phyloP scores from a whole-genome alignment of 306 rosid species.

The Hippophae gyantsensis region DNA sequence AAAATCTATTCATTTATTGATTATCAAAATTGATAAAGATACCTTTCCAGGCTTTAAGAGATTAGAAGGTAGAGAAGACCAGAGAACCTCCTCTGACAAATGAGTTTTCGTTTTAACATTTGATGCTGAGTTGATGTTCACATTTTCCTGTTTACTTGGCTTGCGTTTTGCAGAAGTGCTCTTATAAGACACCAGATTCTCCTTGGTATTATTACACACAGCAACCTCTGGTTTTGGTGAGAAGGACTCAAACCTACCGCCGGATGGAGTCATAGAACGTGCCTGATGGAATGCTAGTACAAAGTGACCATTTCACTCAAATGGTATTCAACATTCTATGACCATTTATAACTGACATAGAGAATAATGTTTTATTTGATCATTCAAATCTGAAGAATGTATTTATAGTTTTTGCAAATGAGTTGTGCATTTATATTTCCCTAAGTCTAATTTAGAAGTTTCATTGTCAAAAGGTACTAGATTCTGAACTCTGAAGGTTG shows the following conservation, averaged over 20 bases:
- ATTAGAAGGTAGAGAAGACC: conserved; percentile 63
- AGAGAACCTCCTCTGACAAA: conserved; percentile 33
- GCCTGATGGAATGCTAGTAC: conserved; percentile 37
- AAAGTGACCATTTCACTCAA: conserved; percentile 16
- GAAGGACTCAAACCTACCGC: conserved; percentile 33
- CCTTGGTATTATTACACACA: conserved; percentile 30
- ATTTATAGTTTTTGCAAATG: not conserved
- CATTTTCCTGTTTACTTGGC: conserved; percentile 49
- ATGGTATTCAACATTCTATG: not conserved
- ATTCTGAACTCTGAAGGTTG: too few relatives aligned
- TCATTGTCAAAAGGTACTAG: too few relatives aligned
- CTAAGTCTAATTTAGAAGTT: too few relatives aligned
- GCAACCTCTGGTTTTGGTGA: conserved; percentile 38
- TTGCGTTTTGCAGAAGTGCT: conserved; percentile 30
- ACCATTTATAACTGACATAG: not conserved
- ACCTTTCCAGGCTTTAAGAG: conserved; percentile 77
- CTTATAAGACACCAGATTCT: conserved; percentile 28
- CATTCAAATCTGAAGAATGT: not conserved
- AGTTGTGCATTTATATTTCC: too few relatives aligned
- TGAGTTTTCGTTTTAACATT: conserved; percentile 33
- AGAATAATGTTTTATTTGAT: not conserved
- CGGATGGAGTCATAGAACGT: conserved; percentile 22
- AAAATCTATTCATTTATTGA: not conserved
- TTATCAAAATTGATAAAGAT: conserved; percentile 10
- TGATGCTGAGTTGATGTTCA: conserved; percentile 36